Percentiles rank a stretch among this genome's conserved stretches.
phyloP scores from a whole-genome alignment of 2,329 filamentous ascomycete species.

The Basipetospora chlamydospora region DNA sequence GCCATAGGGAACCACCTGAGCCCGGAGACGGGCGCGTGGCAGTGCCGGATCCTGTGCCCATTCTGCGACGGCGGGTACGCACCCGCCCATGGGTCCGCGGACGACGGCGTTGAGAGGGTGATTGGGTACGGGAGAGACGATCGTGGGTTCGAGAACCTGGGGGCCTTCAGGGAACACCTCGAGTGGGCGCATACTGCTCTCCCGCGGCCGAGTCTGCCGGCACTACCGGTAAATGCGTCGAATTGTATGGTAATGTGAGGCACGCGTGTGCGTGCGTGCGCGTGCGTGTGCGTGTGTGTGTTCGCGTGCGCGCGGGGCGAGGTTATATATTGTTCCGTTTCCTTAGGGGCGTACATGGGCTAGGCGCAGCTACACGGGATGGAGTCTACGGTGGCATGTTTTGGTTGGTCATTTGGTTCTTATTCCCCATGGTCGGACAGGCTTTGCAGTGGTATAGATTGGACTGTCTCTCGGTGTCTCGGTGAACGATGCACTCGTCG shows the following conservation, averaged over 20 bases:
- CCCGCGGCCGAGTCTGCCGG: constrained; percentile 20
- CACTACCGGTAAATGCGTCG: not conserved
- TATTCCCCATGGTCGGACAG: too few species aligned
- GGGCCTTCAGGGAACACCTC: constrained; percentile 36
- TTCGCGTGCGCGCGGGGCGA: too few species aligned
- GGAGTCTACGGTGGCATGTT: too few species aligned
- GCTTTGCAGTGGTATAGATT: too few species aligned
- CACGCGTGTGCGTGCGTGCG: too few species aligned
- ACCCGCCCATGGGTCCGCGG: constrained; percentile 22
- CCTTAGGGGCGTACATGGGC: too few species aligned
- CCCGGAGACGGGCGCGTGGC: constrained; percentile 35
- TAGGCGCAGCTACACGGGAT: too few species aligned
- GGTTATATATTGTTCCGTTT: too few species aligned
- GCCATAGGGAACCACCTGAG: constrained; percentile 43
- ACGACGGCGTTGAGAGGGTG: constrained; percentile 38
- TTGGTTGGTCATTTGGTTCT: too few species aligned
- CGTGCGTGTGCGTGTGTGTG: not conserved
- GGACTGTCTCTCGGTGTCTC: too few species aligned
- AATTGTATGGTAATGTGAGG: constrained; percentile 35
- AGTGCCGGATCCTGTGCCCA: constrained; percentile 35
- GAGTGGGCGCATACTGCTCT: constrained; percentile 38
- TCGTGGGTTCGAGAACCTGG: constrained; percentile 31
- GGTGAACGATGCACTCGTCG: too few species aligned
- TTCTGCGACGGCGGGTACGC: constrained; percentile 39
- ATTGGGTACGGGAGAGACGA: constrained; percentile 32